These are phyloP conservation scores for Penicillium angulare DNA, from an alignment of 495 filamentous ascomycete species.

Conservation along the genomic window DNA sequence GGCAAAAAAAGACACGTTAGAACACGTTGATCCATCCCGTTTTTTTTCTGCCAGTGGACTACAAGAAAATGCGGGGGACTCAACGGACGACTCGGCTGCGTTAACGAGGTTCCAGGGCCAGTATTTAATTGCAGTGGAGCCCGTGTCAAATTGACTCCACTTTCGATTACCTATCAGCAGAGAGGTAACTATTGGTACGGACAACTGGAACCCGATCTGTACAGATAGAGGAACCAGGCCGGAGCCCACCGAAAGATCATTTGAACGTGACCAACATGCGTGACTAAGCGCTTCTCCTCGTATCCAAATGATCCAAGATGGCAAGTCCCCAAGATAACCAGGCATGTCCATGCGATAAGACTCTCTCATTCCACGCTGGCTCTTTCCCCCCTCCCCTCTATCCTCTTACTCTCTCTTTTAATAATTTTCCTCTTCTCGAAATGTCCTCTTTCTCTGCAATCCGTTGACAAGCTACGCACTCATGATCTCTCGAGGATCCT, in stretches of 20 bases:
- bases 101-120: conserved; percentile 12
- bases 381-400: too few species aligned
- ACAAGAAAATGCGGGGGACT: conserved; percentile 11
- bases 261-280: too few species aligned
- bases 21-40: too few species aligned
- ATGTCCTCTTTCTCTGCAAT: conserved; percentile 4
- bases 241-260: too few species aligned
- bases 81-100: conserved; percentile 9
- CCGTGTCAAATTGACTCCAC: too few species aligned
- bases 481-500: conserved; percentile 15
- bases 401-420: conserved; percentile 2
- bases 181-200: neutral
- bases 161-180: neutral
- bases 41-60: too few species aligned
- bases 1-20: too few species aligned
- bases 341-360: conserved; percentile 8
- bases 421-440: neutral
- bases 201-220: too few species aligned
- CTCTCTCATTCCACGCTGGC: neutral
- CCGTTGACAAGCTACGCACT: conserved; percentile 3
- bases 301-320: too few species aligned
- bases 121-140: neutral
- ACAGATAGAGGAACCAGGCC: too few species aligned
- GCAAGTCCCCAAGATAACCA: too few species aligned
- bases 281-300: too few species aligned